Base-by-base conservation (phyloP, 768 basidiomycete genomes). In the Termitomyces sp. region DNA sequence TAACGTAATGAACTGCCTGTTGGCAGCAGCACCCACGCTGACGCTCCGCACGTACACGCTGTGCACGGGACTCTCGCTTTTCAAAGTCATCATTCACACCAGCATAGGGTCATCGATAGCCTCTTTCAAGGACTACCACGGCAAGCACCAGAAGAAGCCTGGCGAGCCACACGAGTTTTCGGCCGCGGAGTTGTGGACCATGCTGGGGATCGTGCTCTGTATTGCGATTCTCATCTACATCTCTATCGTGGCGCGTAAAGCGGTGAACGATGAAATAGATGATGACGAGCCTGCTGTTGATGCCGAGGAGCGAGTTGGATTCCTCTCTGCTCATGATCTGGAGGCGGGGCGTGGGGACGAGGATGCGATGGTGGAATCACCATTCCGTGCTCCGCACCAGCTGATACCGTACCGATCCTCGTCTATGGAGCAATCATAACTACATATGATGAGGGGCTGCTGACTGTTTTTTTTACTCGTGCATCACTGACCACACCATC, bases 1-100 rank as follows among this genome's bases (percentile, higher is more conserved):
- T 78, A 96, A 96, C 76, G 91, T 96, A 69, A 92, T 96, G 87
- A 97, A 96, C 78, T 92, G 90, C 69, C 86, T 97, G 52, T 84
- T 97, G 52, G 94, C 95, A 8, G 91, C 92, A 2, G 87, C 91
- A n/a, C 88, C 88, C 36, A 86, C 89, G 7, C 85, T 96, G 66
- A 88, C 88, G 5, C 79, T 95, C 64, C 80, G 81, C 64, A 92
- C 91, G 28, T 94, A 94, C 78, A 84, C 86, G 44, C 70, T 84
- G 54, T 89, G 91, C 79, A 94, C 95, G 24, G 88, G 88, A 15
- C 79, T 94, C 58, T 90, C 90, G 59, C 81, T 96, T 57, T 85
- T 92, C 85, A 96, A 97, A 73, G 85, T 96, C 67, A 88, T 93
- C 74, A 82, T 96, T 53, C 94, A 96, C 78, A 96, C 94, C 40